A percentile compares a stretch with the other conserved stretches of the same genome.
Evolutionary conservation across 257 asterid species (phyloP).

Genomic region (Apocynum venetum): DNA sequence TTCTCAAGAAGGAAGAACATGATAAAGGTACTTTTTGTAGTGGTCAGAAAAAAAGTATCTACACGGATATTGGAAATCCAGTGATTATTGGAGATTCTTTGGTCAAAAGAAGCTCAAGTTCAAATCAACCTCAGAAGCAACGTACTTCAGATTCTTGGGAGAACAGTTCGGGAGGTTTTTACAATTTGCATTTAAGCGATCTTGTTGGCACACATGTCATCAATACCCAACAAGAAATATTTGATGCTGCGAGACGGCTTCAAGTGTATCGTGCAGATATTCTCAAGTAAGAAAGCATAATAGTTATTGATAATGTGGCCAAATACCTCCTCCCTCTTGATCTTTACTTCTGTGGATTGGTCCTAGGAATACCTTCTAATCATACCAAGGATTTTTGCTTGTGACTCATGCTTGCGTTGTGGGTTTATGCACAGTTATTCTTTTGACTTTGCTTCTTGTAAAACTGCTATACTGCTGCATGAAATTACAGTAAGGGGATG

Average conservation of each 20-base stretch:
- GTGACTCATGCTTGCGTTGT: neutral
- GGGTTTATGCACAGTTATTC: neutral
- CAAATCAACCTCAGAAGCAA: conserved; percentile 29
- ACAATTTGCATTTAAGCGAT: conserved; percentile 15
- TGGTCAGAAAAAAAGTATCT: conserved; percentile 1
- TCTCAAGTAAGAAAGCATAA: conserved; percentile 47
- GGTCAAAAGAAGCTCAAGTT: conserved; percentile 21
- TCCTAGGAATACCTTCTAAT: neutral
- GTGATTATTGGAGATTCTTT: conserved; percentile 17
- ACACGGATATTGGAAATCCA: conserved; percentile 11
- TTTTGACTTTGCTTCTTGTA: neutral
- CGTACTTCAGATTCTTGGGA: conserved; percentile 15
- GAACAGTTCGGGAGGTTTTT: conserved; percentile 14
- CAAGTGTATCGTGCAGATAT: conserved; percentile 67
- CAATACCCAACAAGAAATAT: conserved; percentile 35
- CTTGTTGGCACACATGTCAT: conserved; percentile 14
- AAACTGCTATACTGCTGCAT: neutral
- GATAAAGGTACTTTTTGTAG: conserved; percentile 1
- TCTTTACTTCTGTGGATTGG: neutral
- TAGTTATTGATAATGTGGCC: neutral
- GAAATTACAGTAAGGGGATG: too few species aligned
- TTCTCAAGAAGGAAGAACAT: conserved; percentile 13
- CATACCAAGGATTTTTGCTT: neutral
- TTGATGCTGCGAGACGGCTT: conserved; percentile 56
- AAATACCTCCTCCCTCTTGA: neutral